Base-by-base conservation (phyloP, 805 yeast species). In the Clavispora fructus region DNA sequence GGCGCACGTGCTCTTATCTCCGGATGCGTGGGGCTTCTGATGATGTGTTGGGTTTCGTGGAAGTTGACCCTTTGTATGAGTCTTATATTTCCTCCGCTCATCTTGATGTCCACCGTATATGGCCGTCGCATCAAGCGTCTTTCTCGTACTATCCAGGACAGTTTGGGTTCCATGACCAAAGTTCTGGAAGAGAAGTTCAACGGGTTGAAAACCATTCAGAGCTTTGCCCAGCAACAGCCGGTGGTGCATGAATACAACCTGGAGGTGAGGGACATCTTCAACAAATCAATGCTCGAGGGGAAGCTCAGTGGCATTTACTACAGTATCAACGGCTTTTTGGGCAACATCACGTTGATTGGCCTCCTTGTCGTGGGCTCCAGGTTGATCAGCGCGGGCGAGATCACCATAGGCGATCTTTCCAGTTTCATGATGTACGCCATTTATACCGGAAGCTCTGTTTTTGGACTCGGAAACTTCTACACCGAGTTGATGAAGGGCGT, bases 401-500 rank as follows among this genome's bases (percentile, higher is more conserved):
- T 92, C 47, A 78, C 95, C 0, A 78, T 90, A 35, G 98, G 98
- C 44, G 97, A 91, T 57, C 73, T 92, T 39, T 85, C 96, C 6
- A 85, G 95, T 42, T 92, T 90, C 64, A 84, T 91, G 83, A 86
- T 92, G 94, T 92, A 92, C 67, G 94, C 97, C 0, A 88, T 88
- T 1, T 92, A 87, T 64, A 86, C 96, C 2, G 98, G 97, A 0
- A 75, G 89, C n/a, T 88, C 97, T 8, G 87, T 91, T 57, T 86
- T 87, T 64, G 96, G 97, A 0, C 63, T 92, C 16, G 92, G 96
- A 0, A 87, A 86, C 58, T 92, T 92, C 62, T 92, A 91, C 61
- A 82, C 95, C 2, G 98, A 92, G 63, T 70, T 92, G 48, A 92
- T 92, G 97, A 92, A 92, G 68, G 98, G 97, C 46, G 87, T 91